Conservation (phyloP, 1,284 basidiomycete genomes). For the Porodaedalea pini region DNA sequence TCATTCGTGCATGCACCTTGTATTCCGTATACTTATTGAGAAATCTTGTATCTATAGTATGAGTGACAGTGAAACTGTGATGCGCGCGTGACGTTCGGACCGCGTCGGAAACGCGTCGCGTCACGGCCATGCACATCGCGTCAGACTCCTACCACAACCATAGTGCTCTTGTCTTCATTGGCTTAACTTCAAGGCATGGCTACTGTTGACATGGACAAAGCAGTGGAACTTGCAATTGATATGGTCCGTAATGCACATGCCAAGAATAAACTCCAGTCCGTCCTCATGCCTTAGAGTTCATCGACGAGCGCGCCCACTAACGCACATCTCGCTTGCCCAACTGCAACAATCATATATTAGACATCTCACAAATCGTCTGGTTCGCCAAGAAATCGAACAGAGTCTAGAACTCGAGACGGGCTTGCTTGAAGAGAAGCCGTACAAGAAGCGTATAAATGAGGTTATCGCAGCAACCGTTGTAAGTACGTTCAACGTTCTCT, state of each 20-base stretch:
- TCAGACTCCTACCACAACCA: not conserved
- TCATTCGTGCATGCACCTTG: not conserved
- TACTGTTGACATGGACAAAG: slow-evolving; percentile 15
- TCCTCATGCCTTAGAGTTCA: not conserved
- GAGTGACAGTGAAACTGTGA: not conserved
- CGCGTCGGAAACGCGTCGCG: slow-evolving; percentile 8
- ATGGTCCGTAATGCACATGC: slow-evolving; percentile 30
- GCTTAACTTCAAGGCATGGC: not conserved
- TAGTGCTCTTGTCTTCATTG: not conserved
- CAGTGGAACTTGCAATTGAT: slow-evolving; percentile 23
- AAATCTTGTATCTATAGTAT: not conserved
- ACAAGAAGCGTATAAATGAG: slow-evolving; percentile 42
- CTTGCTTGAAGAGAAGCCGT: slow-evolving; percentile 38
- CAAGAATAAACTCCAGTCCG: slow-evolving; percentile 29
- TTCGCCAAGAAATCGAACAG: slow-evolving; percentile 44
- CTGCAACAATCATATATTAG: slow-evolving; percentile 29
- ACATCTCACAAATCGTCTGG: slow-evolving; percentile 43
- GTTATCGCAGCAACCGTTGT: slow-evolving; percentile 42
- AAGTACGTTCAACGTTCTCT: slow-evolving; percentile 19
- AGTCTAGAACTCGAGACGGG: slow-evolving; percentile 39
- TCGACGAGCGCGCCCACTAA: not conserved
- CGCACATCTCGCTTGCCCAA: not conserved
- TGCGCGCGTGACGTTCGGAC: not conserved
- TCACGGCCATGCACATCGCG: slow-evolving; percentile 5
- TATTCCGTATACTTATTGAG: not conserved